A percentile compares a stretch with the other conserved stretches of the same genome.
Conservation (phyloP, 2,329 filamentous ascomycete species). For the Fusarium sp. region DNA sequence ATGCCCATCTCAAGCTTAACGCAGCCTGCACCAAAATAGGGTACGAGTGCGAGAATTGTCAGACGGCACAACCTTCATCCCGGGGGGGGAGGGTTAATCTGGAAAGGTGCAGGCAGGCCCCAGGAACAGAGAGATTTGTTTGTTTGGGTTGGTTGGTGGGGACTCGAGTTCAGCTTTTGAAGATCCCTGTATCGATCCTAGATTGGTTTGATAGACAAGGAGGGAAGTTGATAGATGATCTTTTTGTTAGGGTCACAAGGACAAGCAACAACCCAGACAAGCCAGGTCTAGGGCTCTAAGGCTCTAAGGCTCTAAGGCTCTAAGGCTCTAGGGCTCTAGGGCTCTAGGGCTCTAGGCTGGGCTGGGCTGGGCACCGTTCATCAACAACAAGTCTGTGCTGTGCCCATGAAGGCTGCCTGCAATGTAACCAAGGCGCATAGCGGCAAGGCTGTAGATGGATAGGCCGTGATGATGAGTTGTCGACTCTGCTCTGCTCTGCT, state of each 20-base stretch:
- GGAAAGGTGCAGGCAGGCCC: background rate
- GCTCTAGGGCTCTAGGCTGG: too few species aligned
- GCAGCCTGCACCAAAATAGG: slow-evolving; percentile 14
- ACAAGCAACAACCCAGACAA: background rate
- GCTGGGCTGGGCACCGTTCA: background rate
- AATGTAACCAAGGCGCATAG: slow-evolving; percentile 4
- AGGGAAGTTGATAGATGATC: slow-evolving; percentile 35
- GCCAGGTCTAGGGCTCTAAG: too few species aligned
- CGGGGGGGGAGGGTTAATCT: slow-evolving; percentile 12
- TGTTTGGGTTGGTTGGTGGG: slow-evolving; percentile 17
- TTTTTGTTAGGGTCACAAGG: slow-evolving; percentile 24
- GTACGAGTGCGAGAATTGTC: slow-evolving; percentile 31
- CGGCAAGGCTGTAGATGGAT: slow-evolving; percentile 12
- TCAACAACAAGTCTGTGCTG: slow-evolving; percentile 1
- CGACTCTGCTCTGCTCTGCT: too few species aligned
- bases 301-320: too few species aligned
- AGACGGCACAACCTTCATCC: slow-evolving; percentile 40
- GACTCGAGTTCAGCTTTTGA: slow-evolving; percentile 35
- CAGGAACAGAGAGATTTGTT: background rate
- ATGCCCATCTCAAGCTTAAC: background rate
- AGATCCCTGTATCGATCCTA: slow-evolving; percentile 31
- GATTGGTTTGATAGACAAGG: slow-evolving; percentile 20
- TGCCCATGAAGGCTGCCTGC: background rate
- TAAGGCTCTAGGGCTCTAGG: too few species aligned
- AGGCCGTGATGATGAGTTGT: slow-evolving; percentile 2